Evolutionary conservation across 1,284 basidiomycete genomes (phyloP).

Genomic region (Somion occarium): DNA sequence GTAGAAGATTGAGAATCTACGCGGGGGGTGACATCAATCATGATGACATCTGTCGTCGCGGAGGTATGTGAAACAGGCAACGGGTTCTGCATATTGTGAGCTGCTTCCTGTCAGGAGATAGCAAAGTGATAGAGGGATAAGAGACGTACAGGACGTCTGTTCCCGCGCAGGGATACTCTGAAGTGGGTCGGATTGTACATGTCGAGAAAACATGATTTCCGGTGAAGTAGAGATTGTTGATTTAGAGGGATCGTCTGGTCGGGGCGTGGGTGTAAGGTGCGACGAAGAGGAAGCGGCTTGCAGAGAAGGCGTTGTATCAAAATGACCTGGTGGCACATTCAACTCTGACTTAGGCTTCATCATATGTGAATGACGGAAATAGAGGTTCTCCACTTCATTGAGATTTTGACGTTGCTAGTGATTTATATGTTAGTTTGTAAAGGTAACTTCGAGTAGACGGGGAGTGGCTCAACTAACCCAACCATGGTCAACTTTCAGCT

Average conservation of each 20-base stretch:
- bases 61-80: not conserved
- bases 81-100: not conserved
- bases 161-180: too few relatives aligned
- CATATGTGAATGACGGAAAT: conserved; percentile 58
- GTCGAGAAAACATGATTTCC: not conserved
- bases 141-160: too few relatives aligned
- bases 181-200: not conserved
- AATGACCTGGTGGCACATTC: too few relatives aligned
- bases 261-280: not conserved
- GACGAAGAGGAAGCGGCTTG: not conserved
- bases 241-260: not conserved
- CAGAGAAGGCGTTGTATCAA: too few relatives aligned
- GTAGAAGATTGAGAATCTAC: not conserved
- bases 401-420: conserved; percentile 67
- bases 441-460: conserved; percentile 14
- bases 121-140: too few relatives aligned
- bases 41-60: not conserved
- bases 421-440: conserved; percentile 2
- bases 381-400: conserved; percentile 75
- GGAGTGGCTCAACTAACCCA: conserved; percentile 48
- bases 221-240: not conserved
- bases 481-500: conserved; percentile 74
- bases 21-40: not conserved
- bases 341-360: not conserved
- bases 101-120: not conserved